A percentile compares a stretch with the other conserved stretches of the same genome.
phyloP scores from a whole-genome alignment of 2,329 filamentous ascomycete genomes.

The Talaromyces albobiverticillius region DNA sequence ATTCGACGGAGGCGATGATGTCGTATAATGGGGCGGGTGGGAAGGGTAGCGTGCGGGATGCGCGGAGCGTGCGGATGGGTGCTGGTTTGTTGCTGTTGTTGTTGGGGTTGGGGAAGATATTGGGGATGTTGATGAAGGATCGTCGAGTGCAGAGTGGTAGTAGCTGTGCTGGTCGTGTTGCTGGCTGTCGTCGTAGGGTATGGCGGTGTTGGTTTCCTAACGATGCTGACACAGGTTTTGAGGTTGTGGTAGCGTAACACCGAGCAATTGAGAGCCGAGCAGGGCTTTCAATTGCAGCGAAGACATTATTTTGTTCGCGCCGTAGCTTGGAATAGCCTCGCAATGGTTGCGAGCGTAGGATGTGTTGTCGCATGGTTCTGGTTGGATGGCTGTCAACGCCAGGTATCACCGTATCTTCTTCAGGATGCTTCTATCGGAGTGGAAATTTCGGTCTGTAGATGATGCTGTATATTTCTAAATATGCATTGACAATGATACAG shows the following conservation, averaged over 20 bases:
- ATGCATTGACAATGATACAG: too few species aligned
- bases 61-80: conserved; percentile 65
- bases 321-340: neutral
- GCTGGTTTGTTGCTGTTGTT: conserved; percentile 22
- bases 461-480: too few species aligned
- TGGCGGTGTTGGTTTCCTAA: neutral
- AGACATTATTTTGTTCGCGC: neutral
- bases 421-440: too few species aligned
- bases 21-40: conserved; percentile 68
- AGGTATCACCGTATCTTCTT: too few species aligned
- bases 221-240: neutral
- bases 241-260: neutral
- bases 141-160: neutral
- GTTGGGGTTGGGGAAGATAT: conserved; percentile 10
- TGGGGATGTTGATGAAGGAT: conserved; percentile 13
- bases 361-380: conserved; percentile 1
- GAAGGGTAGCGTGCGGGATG: conserved; percentile 75
- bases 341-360: neutral
- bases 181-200: neutral
- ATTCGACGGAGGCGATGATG: conserved; percentile 83
- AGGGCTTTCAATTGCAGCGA: neutral
- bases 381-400: too few species aligned
- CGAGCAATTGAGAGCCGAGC: neutral
- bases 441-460: too few species aligned
- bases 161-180: neutral